These are phyloP conservation scores for Tetrapisispora taiwanensis DNA, from an alignment of 805 yeast genomes.

Conservation along the genomic window DNA sequence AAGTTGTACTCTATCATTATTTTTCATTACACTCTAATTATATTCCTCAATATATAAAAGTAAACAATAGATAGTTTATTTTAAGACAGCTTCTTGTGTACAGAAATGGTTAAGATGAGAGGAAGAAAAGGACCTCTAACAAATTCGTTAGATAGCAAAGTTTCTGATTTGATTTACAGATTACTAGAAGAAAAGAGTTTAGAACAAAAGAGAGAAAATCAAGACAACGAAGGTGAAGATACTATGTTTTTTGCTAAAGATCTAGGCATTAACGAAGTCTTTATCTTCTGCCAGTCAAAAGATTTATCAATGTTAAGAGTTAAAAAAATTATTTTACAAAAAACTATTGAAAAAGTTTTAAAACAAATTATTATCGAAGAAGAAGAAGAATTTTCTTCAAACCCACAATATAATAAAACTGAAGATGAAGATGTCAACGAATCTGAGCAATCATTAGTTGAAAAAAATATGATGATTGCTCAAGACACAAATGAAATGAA, in stretches of 20 bases:
- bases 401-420: conserved; percentile 15
- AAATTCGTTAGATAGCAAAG: conserved; percentile 42
- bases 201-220: conserved; percentile 29
- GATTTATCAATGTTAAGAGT: conserved; percentile 61
- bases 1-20: too few relatives aligned
- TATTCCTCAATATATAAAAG: too few relatives aligned
- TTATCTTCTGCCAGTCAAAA: conserved; percentile 50
- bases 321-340: conserved; percentile 53
- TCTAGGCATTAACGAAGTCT: conserved; percentile 39
- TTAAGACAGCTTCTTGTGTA: too few relatives aligned
- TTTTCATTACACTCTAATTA: too few relatives aligned
- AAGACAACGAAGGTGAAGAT: conserved; percentile 24
- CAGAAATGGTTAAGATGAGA: conserved; percentile 29
- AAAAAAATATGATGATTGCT: conserved; percentile 51
- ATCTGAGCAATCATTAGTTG: conserved; percentile 30
- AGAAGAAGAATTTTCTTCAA: conserved; percentile 38
- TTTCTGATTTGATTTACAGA: conserved; percentile 44
- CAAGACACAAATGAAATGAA: conserved; percentile 61
- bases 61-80: too few relatives aligned
- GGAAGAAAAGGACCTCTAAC: conserved; percentile 18
- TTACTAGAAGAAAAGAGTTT: conserved; percentile 52
- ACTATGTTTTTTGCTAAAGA: conserved; percentile 53
- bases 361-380: conserved; percentile 50
- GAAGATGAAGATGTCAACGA: conserved; percentile 23
- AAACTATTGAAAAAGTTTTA: conserved; percentile 53